Evolutionary conservation across 2,329 filamentous ascomycete genomes (phyloP).

Genomic region (Thelonectria rubi): DNA sequence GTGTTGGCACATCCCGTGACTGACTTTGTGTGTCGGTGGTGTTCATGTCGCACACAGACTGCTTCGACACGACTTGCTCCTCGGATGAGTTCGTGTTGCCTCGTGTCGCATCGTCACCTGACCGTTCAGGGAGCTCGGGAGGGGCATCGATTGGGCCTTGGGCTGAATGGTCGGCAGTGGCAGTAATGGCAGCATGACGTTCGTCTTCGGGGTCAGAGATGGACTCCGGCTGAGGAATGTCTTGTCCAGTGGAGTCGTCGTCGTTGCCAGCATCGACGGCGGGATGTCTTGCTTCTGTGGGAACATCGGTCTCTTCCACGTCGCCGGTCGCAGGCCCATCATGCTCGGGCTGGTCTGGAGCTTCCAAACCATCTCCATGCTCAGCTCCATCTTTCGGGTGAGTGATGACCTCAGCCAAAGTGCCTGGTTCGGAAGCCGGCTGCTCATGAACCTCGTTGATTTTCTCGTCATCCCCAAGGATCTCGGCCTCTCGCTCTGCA

Average conservation of each 20-base stretch:
- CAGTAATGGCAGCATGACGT: background rate
- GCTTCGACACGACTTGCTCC: background rate
- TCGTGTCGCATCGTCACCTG: conserved; percentile 7
- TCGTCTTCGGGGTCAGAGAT: background rate
- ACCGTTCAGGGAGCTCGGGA: background rate
- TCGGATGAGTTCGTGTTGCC: conserved; percentile 6
- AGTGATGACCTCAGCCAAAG: background rate
- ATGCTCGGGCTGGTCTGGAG: background rate
- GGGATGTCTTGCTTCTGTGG: background rate
- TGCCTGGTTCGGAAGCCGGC: background rate
- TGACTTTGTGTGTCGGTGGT: conserved; percentile 9
- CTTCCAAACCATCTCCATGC: background rate
- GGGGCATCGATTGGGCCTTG: background rate
- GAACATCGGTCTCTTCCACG: background rate
- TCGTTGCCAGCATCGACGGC: conserved; percentile 3
- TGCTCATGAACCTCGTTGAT: conserved; percentile 9
- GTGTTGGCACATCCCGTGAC: background rate
- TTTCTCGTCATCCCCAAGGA: conserved; percentile 14
- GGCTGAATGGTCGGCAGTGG: background rate
- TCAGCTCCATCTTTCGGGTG: conserved; percentile 2
- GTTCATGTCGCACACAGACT: conserved; percentile 14
- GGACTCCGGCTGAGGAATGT: background rate
- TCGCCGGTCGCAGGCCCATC: background rate
- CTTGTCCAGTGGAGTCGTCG: background rate
- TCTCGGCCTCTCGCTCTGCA: conserved; percentile 24